Evolutionary conservation across 768 basidiomycete genomes (phyloP), one percentile per base, ranked within the genome.

Genomic region (Fibroporia radiculosa): DNA sequence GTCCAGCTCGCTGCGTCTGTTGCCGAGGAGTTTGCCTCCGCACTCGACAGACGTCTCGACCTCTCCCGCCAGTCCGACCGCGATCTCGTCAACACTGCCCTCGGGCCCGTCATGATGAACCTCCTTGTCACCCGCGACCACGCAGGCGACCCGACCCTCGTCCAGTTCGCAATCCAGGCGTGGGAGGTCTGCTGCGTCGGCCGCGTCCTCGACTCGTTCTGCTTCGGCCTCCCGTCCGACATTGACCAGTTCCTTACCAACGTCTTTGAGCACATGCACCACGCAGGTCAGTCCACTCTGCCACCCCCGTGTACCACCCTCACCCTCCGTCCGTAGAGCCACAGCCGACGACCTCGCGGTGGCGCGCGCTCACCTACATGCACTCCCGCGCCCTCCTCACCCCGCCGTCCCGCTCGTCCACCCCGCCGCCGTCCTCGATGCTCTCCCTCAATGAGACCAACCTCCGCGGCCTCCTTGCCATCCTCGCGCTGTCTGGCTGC

Each of bases 141-240:
- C 23, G 56, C 55, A 14, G 49, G 40, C 13, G 64, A 66, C 37
- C 62, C 64, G 19, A 66, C 58, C n/a, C 42, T 66, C 19, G 58
- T 66, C 20, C 65, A 65, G 51, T 60, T 61, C 35, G 65, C 65
- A 7, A 40, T 66, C 40, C 65, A 66, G 48, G 63, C 65, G n/a
- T 65, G 62, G 62, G 54, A 63, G 51, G 62, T 65, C 6, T 58
- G 55, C 54, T 65, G 60, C 38, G 58, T 61, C 25, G 52, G 55
- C 37, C 51, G 56, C 41, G 55, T 63, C 22, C 54, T 66, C 29
- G 56, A 63, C 33, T 38, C 59, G 16, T 66, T 65, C 54, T 63
- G 62, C 53, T 57, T 56, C 19, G 65, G 62, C 22, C 50, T 59
- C 14, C 56, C 62, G 6, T 27, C 45, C 16, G 62, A 64, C 20